Evolutionary conservation across 2,329 filamentous ascomycete genomes (phyloP), one percentile per base, ranked within the genome.

Genomic region (Fusarium sp.): DNA sequence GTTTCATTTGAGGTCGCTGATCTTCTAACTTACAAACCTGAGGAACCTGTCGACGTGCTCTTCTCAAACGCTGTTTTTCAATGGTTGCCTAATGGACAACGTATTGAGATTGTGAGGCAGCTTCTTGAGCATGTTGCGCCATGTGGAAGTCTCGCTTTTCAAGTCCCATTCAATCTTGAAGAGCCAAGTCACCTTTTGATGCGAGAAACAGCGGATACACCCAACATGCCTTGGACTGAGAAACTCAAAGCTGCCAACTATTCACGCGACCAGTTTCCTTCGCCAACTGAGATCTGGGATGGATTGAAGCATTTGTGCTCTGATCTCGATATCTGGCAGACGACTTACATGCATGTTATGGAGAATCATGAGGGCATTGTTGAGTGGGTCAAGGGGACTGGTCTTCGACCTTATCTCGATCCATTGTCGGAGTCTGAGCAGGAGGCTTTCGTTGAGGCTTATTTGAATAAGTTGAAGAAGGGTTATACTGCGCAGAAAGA

Each of bases 41-140:
- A 77, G 0, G 52, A 74, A 0, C 69, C 77, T 0, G 77, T 80
- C 0, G 85, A 88, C 48, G 75, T 91, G 0, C 78, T 89, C 54
- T 89, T 89, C 75, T 86, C 85, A 52, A 91, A 90, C 65, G 89
- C 89, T 1, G 87, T 88, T 5, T 86, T 90, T 65, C 89, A 91
- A 64, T 91, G 89, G 89, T 79, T 91, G 8, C 81, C 83, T 0
- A 68, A 67, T 2, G 73, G 77, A 0, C 76, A 83, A 1, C 86
- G 88, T 0, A 81, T 91, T 12, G 78, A 80, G 0, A 81, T 85
- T 4, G 79, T 91, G 9, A 79, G 77, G 15, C 79, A 82, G 0
- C 78, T 90, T 5, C 78, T 91, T 6, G 28, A 75, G 1, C 76
- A 78, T 0, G 83, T 87, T 42, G 52, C 73, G 0, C 56, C 82